Evolutionary conservation across 495 filamentous ascomycete genomes (phyloP).

Genomic region (Lasiosphaeris hirsuta): DNA sequence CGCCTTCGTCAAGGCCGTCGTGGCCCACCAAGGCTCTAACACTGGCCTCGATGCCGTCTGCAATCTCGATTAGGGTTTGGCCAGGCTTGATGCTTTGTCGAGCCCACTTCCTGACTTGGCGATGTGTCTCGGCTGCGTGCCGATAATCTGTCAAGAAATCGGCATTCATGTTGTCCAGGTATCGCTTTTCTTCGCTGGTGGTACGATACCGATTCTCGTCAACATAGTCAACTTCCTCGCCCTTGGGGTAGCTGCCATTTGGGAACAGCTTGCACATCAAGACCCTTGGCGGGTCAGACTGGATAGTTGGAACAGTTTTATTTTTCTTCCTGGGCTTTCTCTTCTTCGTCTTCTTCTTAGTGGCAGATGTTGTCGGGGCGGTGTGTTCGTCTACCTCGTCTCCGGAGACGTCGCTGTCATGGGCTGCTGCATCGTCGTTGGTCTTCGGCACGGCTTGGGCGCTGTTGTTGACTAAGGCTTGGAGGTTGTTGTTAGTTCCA

Average conservation of each 20-base stretch:
- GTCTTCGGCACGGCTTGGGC: no score
- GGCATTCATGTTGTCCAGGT: constrained; percentile 76
- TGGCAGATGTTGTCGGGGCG: no score
- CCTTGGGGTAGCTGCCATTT: constrained; percentile 68
- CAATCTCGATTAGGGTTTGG: constrained; percentile 73
- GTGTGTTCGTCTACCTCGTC: no score
- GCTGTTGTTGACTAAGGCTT: no score
- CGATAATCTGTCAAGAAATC: constrained; percentile 86
- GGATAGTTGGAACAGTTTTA: constrained; percentile 61
- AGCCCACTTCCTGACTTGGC: constrained; percentile 81
- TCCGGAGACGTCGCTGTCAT: no score
- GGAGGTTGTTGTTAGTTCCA: no score
- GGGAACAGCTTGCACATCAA: constrained; percentile 73
- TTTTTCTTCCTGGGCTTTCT: constrained; percentile 84
- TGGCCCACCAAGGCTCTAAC: constrained; percentile 76
- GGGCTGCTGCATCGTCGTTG: no score
- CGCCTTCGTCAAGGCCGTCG: constrained; percentile 72
- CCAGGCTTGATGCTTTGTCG: constrained; percentile 80
- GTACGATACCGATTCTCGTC: constrained; percentile 79
- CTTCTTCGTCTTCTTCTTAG: constrained; percentile 63
- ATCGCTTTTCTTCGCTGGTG: constrained; percentile 82
- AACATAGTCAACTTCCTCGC: constrained; percentile 73
- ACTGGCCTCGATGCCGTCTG: constrained; percentile 79
- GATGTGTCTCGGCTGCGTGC: constrained; percentile 81
- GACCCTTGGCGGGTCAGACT: constrained; percentile 75